A percentile compares a stretch with the other conserved stretches of the same genome.
These are phyloP conservation scores for Filosporella fistucella DNA, from an alignment of 495 filamentous ascomycete genomes.

Conservation along the genomic window DNA sequence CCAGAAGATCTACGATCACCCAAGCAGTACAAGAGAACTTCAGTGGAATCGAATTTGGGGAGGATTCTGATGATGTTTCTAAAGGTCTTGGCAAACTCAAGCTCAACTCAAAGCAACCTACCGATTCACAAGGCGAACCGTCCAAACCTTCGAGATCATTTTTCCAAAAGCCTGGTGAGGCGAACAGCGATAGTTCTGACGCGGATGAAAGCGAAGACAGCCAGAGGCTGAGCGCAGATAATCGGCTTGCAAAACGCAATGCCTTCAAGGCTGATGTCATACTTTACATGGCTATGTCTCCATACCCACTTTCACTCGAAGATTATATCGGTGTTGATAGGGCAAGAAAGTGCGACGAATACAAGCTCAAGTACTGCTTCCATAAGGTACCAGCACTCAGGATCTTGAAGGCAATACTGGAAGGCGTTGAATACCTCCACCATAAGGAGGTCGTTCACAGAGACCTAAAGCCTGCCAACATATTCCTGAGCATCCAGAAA, in stretches of 20 bases:
- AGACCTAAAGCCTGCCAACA: constrained; percentile 43
- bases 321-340: constrained; percentile 22
- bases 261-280: constrained; percentile 13
- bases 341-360: constrained; percentile 3
- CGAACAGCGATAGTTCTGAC: too few relatives aligned
- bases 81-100: too few relatives aligned
- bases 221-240: neutral
- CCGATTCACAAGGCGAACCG: too few relatives aligned
- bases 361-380: constrained; percentile 34
- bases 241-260: neutral
- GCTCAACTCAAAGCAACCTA: too few relatives aligned
- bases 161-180: too few relatives aligned
- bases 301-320: constrained; percentile 35
- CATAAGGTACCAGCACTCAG: constrained; percentile 28
- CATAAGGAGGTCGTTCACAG: constrained; percentile 33
- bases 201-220: neutral
- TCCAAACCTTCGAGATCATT: too few relatives aligned
- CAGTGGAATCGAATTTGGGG: too few relatives aligned
- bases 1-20: too few relatives aligned
- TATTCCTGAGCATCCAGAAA: constrained; percentile 32
- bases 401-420: constrained; percentile 30
- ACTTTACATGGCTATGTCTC: constrained; percentile 38
- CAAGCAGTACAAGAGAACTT: too few relatives aligned
- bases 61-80: neutral
- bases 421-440: constrained; percentile 24